Conservation (phyloP, 148 eudicot genomes). For the Diospyros lotus region DNA sequence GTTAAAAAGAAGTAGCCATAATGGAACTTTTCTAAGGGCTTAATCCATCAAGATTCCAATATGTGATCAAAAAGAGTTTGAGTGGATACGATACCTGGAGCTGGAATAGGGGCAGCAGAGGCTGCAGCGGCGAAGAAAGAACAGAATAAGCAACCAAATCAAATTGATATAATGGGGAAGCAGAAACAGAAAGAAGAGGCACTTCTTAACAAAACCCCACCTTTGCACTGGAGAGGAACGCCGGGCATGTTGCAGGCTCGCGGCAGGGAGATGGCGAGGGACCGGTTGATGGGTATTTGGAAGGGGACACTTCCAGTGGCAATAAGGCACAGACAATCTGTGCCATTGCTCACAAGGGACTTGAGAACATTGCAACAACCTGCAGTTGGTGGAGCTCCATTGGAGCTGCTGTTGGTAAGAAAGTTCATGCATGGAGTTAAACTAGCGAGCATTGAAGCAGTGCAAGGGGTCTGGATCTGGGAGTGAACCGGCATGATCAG, state of each 20-base stretch:
- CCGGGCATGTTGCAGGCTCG: constrained; percentile 74
- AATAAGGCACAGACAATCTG: constrained; percentile 64
- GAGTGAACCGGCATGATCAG: constrained; percentile 21
- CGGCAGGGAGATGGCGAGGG: constrained; percentile 70
- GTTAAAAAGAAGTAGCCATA: not conserved
- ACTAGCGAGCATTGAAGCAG: constrained; percentile 55
- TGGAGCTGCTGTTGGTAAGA: constrained; percentile 39
- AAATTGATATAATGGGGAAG: not conserved
- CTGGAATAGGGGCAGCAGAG: constrained; percentile 57
- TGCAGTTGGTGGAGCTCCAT: constrained; percentile 52
- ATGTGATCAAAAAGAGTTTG: not conserved
- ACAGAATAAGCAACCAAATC: not conserved
- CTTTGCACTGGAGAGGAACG: constrained; percentile 83
- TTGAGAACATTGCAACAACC: constrained; percentile 62
- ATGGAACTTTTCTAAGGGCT: not conserved
- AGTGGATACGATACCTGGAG: constrained; percentile 52
- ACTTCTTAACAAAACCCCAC: constrained; percentile 17
- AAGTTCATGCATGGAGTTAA: constrained; percentile 65
- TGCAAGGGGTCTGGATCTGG: constrained; percentile 47
- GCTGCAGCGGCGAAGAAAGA: constrained; percentile 33
- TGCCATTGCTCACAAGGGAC: constrained; percentile 50
- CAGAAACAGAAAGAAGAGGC: not conserved
- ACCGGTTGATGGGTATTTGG: constrained; percentile 62
- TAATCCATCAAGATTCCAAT: too few species aligned
- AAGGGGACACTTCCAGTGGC: constrained; percentile 64